Evolutionary conservation across 2,329 filamentous ascomycete genomes (phyloP).

Genomic region (Pestalotiopsis fici): DNA sequence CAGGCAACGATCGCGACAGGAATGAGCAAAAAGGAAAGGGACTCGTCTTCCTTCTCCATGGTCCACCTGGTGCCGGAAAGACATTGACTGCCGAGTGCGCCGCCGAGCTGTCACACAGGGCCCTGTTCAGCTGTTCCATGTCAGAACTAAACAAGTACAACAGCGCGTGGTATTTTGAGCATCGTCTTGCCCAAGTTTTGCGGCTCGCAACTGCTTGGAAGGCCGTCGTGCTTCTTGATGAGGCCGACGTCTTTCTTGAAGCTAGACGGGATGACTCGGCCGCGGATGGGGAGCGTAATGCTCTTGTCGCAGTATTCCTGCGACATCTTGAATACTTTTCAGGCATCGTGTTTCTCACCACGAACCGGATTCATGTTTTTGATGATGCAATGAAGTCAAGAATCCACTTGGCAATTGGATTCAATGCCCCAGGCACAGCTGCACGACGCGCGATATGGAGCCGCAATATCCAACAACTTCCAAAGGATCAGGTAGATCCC

Average conservation of each 20-base stretch:
- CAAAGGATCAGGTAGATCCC: too few relatives aligned
- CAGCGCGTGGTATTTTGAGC: too few relatives aligned
- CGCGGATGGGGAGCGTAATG: constrained; percentile 11
- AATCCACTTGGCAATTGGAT: constrained; percentile 39
- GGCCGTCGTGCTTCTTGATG: constrained; percentile 30
- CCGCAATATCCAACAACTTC: too few relatives aligned
- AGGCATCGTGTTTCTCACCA: constrained; percentile 45
- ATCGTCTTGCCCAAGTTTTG: too few relatives aligned
- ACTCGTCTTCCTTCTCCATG: constrained; percentile 35
- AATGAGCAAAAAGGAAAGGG: constrained; percentile 37
- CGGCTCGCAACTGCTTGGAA: too few relatives aligned
- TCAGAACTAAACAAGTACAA: not conserved
- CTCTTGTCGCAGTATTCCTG: constrained; percentile 35
- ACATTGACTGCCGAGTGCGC: constrained; percentile 38
- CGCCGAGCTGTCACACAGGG: constrained; percentile 24
- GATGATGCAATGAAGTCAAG: constrained; percentile 45
- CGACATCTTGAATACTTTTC: constrained; percentile 41
- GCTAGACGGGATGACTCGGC: not conserved
- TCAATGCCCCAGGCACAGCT: not conserved
- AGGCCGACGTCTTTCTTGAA: constrained; percentile 26
- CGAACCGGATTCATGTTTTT: constrained; percentile 37
- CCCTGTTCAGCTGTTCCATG: constrained; percentile 14
- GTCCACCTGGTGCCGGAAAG: constrained; percentile 37
- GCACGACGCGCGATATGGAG: too few relatives aligned
- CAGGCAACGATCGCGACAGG: constrained; percentile 22